A percentile compares a stretch with the other conserved stretches of the same genome.
These are phyloP conservation scores for Amorphotheca resinae DNA, from an alignment of 495 filamentous ascomycete species.

Conservation along the genomic window DNA sequence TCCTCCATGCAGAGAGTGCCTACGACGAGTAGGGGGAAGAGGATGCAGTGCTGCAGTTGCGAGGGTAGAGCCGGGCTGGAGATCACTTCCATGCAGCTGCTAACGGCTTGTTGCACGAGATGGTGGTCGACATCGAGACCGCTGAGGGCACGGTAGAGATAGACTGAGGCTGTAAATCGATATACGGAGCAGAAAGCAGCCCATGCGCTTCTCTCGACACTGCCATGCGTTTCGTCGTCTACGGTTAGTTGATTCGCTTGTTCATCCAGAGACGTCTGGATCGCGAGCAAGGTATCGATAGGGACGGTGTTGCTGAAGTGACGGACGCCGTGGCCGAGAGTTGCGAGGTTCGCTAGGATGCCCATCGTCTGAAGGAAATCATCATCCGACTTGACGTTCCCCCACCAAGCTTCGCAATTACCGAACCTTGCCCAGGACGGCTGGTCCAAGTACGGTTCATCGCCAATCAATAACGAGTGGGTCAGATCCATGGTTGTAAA, in stretches of 20 bases:
- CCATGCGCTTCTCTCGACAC: constrained; percentile 9
- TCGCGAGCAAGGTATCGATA: constrained; percentile 11
- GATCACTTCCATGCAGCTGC: constrained; percentile 13
- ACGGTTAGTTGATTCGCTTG: constrained; percentile 3
- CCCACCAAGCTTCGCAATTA: constrained; percentile 16
- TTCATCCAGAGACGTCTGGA: constrained; percentile 13
- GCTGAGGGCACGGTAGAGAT: constrained; percentile 18
- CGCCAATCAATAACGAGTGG: constrained; percentile 19
- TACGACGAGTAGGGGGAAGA: constrained; percentile 17
- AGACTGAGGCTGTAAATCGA: constrained; percentile 17
- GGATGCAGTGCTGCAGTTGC: constrained; percentile 18
- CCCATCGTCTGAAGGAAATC: constrained; percentile 18
- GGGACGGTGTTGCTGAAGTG: constrained; percentile 9
- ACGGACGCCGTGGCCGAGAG: constrained; percentile 11
- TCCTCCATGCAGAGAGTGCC: constrained; percentile 11
- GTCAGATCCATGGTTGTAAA: constrained; percentile 30
- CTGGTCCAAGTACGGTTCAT: constrained; percentile 17
- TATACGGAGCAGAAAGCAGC: constrained; percentile 15
- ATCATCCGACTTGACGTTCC: constrained; percentile 14
- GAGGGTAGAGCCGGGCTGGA: constrained; percentile 12
- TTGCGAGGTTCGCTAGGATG: constrained; percentile 13
- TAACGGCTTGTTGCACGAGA: constrained; percentile 15
- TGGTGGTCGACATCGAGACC: constrained; percentile 14
- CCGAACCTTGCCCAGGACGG: constrained; percentile 15
- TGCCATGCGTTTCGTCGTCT: background rate